Base-by-base conservation (phyloP, 352 stramenopile genomes). In the Pythium myriotylum region DNA sequence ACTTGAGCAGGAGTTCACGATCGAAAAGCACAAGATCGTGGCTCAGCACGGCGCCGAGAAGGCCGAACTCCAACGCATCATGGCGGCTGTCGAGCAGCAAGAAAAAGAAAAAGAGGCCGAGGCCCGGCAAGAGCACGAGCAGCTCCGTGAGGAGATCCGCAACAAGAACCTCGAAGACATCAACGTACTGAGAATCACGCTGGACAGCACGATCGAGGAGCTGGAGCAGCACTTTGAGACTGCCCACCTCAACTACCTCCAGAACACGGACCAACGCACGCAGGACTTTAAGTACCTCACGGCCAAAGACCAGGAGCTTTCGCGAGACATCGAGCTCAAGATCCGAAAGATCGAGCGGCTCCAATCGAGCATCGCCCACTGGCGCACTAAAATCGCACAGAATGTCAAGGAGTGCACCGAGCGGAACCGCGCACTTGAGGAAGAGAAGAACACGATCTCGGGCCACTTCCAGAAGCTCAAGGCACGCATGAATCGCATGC, bases 161-260 rank as follows among this genome's bases (percentile, higher is more conserved):
- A 98, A 97, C 75, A 96, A 96, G 56, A 98, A 98, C 74, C 60
- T 97, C 17, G 95, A 99, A 60, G 84, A 98, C 50, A 97, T 98
- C 33, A 97, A 98, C 66, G 87, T 97, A 22, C 66, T 98, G 24
- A 77, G 91, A 19, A 97, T 97, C 50, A 95, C 86, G 8, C 74
- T 98, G 1, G 94, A 98, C 68, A 95, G 66, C 59, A 95, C 85
- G 60, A 97, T 98, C 48, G 88, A 98, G 66, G 89, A 98, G 59
- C 78, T 98, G 2, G 93, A 98, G 68, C 85, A 97, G 70, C 80
- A 98, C 65, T 98, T 99, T 59, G 91, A 98, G 75, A 90, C 84
- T 1, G 91, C 88, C 8, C 91, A 97, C 57, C 67, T 97, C 16
- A 94, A 91, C 61, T 97, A 96, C 68, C 56, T 97, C 16, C 83